phyloP scores from a whole-genome alignment of 352 stramenopile species.

The Phytophthora boehmeriae region DNA sequence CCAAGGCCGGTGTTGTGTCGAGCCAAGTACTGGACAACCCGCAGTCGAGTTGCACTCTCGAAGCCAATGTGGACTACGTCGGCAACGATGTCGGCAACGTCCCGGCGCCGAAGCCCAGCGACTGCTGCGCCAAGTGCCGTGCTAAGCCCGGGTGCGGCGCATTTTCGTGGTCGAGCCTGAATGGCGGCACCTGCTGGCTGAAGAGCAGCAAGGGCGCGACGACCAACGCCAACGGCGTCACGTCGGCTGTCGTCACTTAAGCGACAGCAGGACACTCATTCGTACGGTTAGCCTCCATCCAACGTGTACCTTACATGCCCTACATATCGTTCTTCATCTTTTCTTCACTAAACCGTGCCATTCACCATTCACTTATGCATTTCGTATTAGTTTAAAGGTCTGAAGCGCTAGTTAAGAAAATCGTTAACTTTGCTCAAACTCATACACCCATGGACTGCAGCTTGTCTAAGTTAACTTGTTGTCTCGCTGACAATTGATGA shows the following conservation, averaged over 20 bases:
- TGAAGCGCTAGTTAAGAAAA: too few species aligned
- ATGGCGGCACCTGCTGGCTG: slow-evolving; percentile 32
- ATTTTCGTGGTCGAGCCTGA: slow-evolving; percentile 33
- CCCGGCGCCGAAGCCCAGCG: slow-evolving; percentile 3
- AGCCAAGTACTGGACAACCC: slow-evolving; percentile 27
- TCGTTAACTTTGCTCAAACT: too few species aligned
- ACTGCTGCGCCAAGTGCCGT: slow-evolving; percentile 39
- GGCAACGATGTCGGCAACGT: slow-evolving; percentile 38
- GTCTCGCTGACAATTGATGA: too few species aligned
- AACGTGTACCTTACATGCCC: too few species aligned
- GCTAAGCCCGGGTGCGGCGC: slow-evolving; percentile 24
- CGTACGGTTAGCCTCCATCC: too few species aligned
- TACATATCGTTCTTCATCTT: too few species aligned
- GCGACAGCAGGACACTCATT: not conserved
- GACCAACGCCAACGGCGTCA: slow-evolving; percentile 21
- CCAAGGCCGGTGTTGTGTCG: slow-evolving; percentile 27
- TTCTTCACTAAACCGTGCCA: too few species aligned
- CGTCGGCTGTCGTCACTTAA: slow-evolving; percentile 33
- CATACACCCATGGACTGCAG: too few species aligned
- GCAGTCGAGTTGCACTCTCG: slow-evolving; percentile 17
- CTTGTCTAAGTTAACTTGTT: too few species aligned
- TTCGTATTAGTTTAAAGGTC: too few species aligned
- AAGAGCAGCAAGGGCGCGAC: slow-evolving; percentile 30
- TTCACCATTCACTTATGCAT: too few species aligned
- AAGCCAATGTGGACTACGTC: slow-evolving; percentile 30